phyloP scores from a whole-genome alignment of 2,329 filamentous ascomycete species.

The Aspergillus felis region DNA sequence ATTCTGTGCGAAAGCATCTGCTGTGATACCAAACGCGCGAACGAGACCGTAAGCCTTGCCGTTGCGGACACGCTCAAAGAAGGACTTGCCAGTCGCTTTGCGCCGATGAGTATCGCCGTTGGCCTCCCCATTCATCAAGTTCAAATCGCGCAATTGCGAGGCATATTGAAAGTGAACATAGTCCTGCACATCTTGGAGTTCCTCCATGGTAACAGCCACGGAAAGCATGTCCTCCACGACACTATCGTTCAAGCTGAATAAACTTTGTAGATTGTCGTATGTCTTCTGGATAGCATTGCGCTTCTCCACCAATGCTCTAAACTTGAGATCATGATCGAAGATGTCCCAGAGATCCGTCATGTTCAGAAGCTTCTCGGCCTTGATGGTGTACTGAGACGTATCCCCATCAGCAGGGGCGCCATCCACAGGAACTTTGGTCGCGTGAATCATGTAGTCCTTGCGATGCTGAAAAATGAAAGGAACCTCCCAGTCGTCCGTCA shows the following conservation, averaged over 20 bases:
- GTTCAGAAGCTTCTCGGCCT: conserved; percentile 81
- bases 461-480: conserved; percentile 98
- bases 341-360: conserved; percentile 95
- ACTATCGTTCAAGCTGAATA: conserved; percentile 65
- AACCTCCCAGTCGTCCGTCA: conserved; percentile 89
- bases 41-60: conserved; percentile 79
- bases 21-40: conserved; percentile 81
- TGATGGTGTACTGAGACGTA: conserved; percentile 67
- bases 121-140: conserved; percentile 56
- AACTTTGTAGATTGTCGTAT: conserved; percentile 66
- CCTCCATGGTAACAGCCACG: conserved; percentile 80
- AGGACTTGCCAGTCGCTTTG: conserved; percentile 73
- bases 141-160: conserved; percentile 74
- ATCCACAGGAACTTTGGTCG: conserved; percentile 64
- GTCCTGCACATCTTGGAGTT: conserved; percentile 93
- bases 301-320: conserved; percentile 87
- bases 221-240: conserved; percentile 80
- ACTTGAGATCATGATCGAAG: conserved; percentile 91
- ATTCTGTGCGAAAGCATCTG: conserved; percentile 85
- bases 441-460: conserved; percentile 94
- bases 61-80: conserved; percentile 80
- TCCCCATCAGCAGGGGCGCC: conserved; percentile 64
- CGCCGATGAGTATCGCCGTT: conserved; percentile 68
- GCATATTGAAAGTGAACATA: conserved; percentile 95
- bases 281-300: conserved; percentile 77